phyloP scores from a whole-genome alignment of 176 grass and related monocot species.

The Phoenix dactylifera region DNA sequence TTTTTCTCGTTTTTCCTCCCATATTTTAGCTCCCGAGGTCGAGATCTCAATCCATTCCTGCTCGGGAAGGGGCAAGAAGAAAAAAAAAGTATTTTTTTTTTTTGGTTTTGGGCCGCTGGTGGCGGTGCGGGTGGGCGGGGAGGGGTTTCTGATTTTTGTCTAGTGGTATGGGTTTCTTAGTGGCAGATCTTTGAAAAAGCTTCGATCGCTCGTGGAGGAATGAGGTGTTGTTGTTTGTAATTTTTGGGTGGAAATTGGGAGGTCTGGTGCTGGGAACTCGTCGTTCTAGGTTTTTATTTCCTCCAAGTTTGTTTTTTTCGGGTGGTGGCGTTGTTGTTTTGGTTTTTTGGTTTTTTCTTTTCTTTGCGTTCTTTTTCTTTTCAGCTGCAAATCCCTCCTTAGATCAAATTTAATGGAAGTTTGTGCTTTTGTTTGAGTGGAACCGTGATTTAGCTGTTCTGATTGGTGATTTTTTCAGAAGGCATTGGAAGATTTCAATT shows the following conservation, averaged over 20 bases:
- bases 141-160: too few relatives aligned
- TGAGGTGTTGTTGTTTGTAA: not conserved
- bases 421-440: not conserved
- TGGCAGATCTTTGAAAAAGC: too few relatives aligned
- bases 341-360: not conserved
- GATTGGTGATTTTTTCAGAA: slow-evolving; percentile 2
- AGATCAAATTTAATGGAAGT: slow-evolving; percentile 5
- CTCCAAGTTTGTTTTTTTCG: slow-evolving; percentile 4
- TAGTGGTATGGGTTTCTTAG: too few relatives aligned
- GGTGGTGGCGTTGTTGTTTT: slow-evolving; percentile 6
- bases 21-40: too few relatives aligned
- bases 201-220: too few relatives aligned
- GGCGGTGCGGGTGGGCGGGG: too few relatives aligned
- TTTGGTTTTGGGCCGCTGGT: too few relatives aligned
- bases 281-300: not conserved
- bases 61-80: not conserved
- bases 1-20: too few relatives aligned
- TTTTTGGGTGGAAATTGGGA: slow-evolving; percentile 1
- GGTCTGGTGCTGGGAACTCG: not conserved
- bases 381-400: slow-evolving; percentile 18
- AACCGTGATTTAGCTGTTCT: not conserved
- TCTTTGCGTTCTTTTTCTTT: slow-evolving; percentile 5
- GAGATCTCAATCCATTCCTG: slow-evolving; percentile 19
- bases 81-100: slow-evolving; percentile 1
- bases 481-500: slow-evolving; percentile 1